These are phyloP conservation scores for Bertia moriformis DNA, from an alignment of 2,329 filamentous ascomycete genomes.

Conservation along the genomic window DNA sequence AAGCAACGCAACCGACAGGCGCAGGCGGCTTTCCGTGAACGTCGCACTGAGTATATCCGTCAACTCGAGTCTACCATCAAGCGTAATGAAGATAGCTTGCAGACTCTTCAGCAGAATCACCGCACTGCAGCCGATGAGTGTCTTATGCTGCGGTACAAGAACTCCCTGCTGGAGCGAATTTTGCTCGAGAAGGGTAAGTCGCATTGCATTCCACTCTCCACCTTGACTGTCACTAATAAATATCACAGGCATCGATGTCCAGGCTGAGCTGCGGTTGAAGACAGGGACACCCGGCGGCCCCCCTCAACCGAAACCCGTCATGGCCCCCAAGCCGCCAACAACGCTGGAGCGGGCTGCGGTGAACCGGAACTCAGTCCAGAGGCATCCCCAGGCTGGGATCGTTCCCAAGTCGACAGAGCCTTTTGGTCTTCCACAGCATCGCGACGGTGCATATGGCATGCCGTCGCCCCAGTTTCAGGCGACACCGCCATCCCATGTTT, in stretches of 20 bases:
- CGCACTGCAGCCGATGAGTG: slow-evolving; percentile 91
- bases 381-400: slow-evolving; percentile 60
- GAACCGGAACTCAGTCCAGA: slow-evolving; percentile 58
- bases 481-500: slow-evolving; percentile 67
- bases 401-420: slow-evolving; percentile 62
- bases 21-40: slow-evolving; percentile 91
- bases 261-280: slow-evolving; percentile 86
- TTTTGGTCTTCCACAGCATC: slow-evolving; percentile 26
- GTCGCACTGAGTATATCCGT: slow-evolving; percentile 97
- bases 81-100: slow-evolving; percentile 85
- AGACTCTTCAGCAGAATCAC: slow-evolving; percentile 85
- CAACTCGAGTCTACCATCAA: slow-evolving; percentile 95
- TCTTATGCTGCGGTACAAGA: slow-evolving; percentile 96
- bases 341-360: slow-evolving; percentile 69
- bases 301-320: slow-evolving; percentile 42
- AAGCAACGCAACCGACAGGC: slow-evolving; percentile 96
- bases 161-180: slow-evolving; percentile 87
- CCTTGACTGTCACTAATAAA: slow-evolving; percentile 4
- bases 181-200: slow-evolving; percentile 77
- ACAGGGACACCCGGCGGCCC: slow-evolving; percentile 71
- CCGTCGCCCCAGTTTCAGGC: slow-evolving; percentile 59
- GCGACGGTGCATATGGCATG: slow-evolving; percentile 38
- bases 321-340: slow-evolving; percentile 27
- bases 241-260: slow-evolving; percentile 74
- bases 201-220: background rate